Base-by-base conservation (phyloP, 768 basidiomycete species). In the Rhizopogon rudus region DNA sequence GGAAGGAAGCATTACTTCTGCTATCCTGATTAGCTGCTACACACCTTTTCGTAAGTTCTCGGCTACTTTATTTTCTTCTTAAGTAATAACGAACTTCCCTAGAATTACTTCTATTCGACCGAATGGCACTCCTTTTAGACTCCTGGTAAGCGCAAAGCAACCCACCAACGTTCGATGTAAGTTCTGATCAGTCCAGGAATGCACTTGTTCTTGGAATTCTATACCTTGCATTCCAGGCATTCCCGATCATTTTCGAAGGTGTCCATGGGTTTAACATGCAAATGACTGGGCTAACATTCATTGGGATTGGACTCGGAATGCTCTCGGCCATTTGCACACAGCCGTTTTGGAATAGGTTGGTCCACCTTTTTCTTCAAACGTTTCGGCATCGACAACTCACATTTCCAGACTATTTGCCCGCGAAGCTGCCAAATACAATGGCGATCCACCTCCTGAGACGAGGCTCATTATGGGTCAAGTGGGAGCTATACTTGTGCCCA, bases 111-210 rank as follows among this genome's bases (percentile, higher is more conserved):
- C 41, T 81, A 0, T 79, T 74, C 48, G 88, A 94, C 60, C 76
- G 79, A n/a, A 93, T 92, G 88, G 86, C 86, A 0, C 74, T 91
- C 4, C 68, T 86, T 5, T 73, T 93, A 8, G 78, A 90, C 65
- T 66, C 79, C 13, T 92, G 90, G 91, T 86, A 66, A 3, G 77
- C 28, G 20, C 29, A 25, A 37, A 31, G 52, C 45, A 9, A 8
- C 40, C 43, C 17, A 1, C 29, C 65, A 7, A 60, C 43, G 10
- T 14, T 40, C 35, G 1, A 8, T 35, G 13, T 39, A 35, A 16
- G 29, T 48, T 5, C 37, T 48, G 41, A 53, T 16, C 46, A 53
- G 22, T 50, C 17, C 51, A 77, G 76, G 72, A 72, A 69, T 48
- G 67, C 75, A 3, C 54, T 74, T 16, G 48, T 76, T 49, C 70